Base-by-base conservation (phyloP, 768 basidiomycete species). In the Tricholoma sp. region DNA sequence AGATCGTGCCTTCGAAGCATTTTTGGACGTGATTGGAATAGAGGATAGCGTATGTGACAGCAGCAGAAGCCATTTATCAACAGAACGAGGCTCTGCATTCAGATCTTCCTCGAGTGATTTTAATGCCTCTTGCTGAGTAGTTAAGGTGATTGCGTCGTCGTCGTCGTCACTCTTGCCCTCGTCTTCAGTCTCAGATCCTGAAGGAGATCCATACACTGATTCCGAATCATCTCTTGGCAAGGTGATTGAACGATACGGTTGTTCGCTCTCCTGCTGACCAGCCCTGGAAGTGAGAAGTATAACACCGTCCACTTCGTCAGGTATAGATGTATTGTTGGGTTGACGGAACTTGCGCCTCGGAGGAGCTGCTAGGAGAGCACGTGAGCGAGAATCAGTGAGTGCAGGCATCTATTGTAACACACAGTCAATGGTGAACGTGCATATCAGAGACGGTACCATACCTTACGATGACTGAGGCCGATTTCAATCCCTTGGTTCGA, bases 291-390 rank as follows among this genome's bases (percentile, higher is more conserved):
- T 74, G 8, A 91, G 71, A 39, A 75, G 80, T 29, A 91, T 71
- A 63, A 88, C 84, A 8, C 87, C 88, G 58, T 88, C 80, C n/a
- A 77, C 65, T 67, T 89, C 88, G 55, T 80, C 72, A 63, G 85
- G 81, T 63, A 77, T 83, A 61, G 74, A 70, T 50, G 63, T 64
- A 55, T 73, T 65, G 44, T 69, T 57, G 37, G 76, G 65, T 24
- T 68, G 62, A 17, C 76, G 54, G n/a, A 88, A 65, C 53, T 76
- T 77, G 52, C 80, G 78, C 4, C 74, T 76, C 4, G 84, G 81
- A 48, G 80, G 72, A 20, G 76, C 72, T 3, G 78, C 70, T 6
- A 91, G 74, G 18, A 89, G 69, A 36, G 77, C 74, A 42, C 79
- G 77, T 20, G 85, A 71, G 31, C 68, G 74, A 6, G 83, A 70